Conservation (phyloP, 371 early-diverging fungal genomes). For the Blyttiomyces sp. region DNA sequence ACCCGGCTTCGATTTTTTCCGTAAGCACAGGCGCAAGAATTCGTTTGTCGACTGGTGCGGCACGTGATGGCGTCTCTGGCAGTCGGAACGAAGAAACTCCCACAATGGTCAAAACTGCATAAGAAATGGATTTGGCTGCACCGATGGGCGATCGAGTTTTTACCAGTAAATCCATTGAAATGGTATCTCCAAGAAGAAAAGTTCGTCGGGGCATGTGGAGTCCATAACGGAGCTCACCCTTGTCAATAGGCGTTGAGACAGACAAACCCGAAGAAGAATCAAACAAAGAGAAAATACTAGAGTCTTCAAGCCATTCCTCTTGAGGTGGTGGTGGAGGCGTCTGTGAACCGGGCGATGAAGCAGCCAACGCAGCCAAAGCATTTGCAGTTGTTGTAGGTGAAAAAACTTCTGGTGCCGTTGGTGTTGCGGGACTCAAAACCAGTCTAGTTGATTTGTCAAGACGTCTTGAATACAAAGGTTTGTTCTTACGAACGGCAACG, state of each 20-base stretch:
- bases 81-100: neutral
- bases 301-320: neutral
- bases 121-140: neutral
- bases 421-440: neutral
- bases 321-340: neutral
- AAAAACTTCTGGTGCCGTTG: neutral
- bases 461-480: no score
- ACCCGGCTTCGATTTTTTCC: no score
- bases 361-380: neutral
- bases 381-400: neutral
- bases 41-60: no score
- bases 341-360: neutral
- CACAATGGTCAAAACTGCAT: neutral
- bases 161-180: neutral
- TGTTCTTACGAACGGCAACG: no score
- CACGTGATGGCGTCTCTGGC: no score
- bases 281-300: no score
- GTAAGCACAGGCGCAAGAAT: no score
- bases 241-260: neutral
- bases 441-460: no score
- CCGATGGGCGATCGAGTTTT: neutral
- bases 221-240: neutral
- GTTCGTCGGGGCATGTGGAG: neutral
- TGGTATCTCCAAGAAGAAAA: neutral
- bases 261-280: neutral